Percentiles rank a stretch among this genome's conserved stretches.
phyloP scores from a whole-genome alignment of 176 grass and related monocot genomes.

The Oryza glaberrima region DNA sequence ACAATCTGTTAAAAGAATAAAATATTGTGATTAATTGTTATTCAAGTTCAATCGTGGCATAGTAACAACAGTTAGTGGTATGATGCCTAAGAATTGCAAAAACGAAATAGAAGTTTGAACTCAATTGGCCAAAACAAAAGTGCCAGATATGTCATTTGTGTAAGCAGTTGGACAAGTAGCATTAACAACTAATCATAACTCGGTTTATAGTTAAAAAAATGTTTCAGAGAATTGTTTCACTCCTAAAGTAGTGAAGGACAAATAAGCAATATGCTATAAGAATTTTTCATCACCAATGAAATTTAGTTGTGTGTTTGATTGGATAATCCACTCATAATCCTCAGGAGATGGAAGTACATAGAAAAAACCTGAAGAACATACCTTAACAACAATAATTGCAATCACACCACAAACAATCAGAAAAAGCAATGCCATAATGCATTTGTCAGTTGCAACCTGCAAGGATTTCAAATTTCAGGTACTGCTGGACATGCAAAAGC shows the following conservation, averaged over 20 bases:
- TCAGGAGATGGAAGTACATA: slow-evolving; percentile 1
- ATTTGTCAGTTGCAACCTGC: slow-evolving; percentile 98
- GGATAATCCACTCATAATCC: not conserved
- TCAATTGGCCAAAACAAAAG: not conserved
- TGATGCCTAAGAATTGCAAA: not conserved
- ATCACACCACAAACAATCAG: slow-evolving; percentile 87
- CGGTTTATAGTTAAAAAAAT: not conserved
- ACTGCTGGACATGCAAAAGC: not conserved
- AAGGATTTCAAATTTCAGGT: slow-evolving; percentile 45
- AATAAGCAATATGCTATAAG: not conserved
- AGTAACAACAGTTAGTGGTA: not conserved
- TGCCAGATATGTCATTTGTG: not conserved
- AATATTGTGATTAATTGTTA: slow-evolving; percentile 13
- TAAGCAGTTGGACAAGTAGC: not conserved
- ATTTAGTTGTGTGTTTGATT: not conserved
- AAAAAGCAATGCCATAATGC: slow-evolving; percentile 83
- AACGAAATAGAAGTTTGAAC: not conserved
- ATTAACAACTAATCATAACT: not conserved
- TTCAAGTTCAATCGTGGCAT: not conserved
- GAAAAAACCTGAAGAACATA: slow-evolving; percentile 41
- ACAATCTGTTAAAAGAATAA: slow-evolving; percentile 65
- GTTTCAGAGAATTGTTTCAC: slow-evolving; percentile 18
- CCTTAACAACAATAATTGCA: slow-evolving; percentile 94
- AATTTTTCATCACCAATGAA: not conserved
- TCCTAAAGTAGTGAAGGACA: not conserved